Evolutionary conservation across 495 filamentous ascomycete species (phyloP).

Genomic region (Hypoxylon trugodes): DNA sequence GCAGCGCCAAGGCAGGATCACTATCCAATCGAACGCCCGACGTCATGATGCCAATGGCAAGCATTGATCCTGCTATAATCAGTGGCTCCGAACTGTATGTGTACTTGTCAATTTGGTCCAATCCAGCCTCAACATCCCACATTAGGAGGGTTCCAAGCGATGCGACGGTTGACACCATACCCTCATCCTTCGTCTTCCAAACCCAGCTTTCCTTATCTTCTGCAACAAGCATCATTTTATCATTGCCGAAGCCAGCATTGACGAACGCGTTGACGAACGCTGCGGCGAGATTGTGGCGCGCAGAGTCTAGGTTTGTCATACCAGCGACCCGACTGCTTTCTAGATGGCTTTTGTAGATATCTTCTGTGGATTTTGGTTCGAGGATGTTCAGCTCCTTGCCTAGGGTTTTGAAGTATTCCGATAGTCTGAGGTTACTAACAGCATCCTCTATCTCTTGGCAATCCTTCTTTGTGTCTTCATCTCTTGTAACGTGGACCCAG

Average conservation of each 20-base stretch:
- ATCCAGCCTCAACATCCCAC: conserved; percentile 88
- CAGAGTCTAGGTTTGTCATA: conserved; percentile 92
- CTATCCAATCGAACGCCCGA: conserved; percentile 86
- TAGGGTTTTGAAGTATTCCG: conserved; percentile 91
- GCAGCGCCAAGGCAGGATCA: conserved; percentile 86
- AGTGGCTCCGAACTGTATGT: conserved; percentile 83
- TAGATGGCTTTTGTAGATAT: conserved; percentile 99
- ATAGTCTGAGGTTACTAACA: conserved; percentile 84
- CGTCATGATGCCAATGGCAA: conserved; percentile 93
- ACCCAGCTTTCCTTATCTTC: conserved; percentile 90
- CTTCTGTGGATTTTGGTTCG: conserved; percentile 95
- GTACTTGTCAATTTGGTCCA: conserved; percentile 93
- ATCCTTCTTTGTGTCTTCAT: conserved; percentile 59
- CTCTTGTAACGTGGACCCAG: conserved; percentile 70
- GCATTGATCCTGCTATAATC: conserved; percentile 86
- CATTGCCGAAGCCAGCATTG: conserved; percentile 93
- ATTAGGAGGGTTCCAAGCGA: conserved; percentile 88
- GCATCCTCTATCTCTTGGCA: conserved; percentile 79
- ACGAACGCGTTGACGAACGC: conserved; percentile 97
- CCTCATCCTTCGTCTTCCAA: conserved; percentile 98
- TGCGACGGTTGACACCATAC: conserved; percentile 94
- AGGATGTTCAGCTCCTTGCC: conserved; percentile 97
- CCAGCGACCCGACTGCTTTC: conserved; percentile 93
- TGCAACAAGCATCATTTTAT: conserved; percentile 94
- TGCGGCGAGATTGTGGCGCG: conserved; percentile 92